Base-by-base conservation (phyloP, 495 filamentous ascomycete species). In the Symbiotaphrina buchneri region DNA sequence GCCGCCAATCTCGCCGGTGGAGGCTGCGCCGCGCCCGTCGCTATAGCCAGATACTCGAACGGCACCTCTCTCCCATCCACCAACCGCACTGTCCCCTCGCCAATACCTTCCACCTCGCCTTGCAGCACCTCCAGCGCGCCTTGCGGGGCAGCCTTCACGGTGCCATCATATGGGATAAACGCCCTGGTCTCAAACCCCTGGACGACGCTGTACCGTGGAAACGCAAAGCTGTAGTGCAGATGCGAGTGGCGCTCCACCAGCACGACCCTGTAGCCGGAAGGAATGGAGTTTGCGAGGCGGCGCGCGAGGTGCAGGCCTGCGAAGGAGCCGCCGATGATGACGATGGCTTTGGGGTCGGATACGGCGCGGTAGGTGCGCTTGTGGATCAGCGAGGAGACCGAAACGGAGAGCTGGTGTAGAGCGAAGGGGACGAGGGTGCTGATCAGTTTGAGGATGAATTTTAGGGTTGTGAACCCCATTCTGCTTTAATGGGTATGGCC, bases 241-340 rank as follows among this genome's bases (percentile, higher is more conserved):
- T 70, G 67, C 8, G 53, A 56, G 38, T 65, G 63, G 27, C 55
- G 59, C 42, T 74, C 68, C 13, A 71, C 45, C 1, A 70, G 46
- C 1, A 68, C 44, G 8, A 68, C 57, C 4, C 51, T 47, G 40
- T 59, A 68, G 0, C 53, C 45, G 1, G 56, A 52, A 1, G 63
- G 57, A 0, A 72, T 36, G 6, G 50, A 47, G 23, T 54, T 43
- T 5, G 54, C 50, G 6, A 70, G 56, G 19, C 49, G 48, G 18
- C 47, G 39, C 0, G 58, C 58, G 4, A 55, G 48, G 14, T 53
- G 46, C 37, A 55, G 52, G 1, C 65, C 63, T 4, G 63, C 55
- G 34, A 67, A 68, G 0, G 64, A 67, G 3, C 58, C 65, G 24
- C 65, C 64, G 5, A 70, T 46, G 3, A 69, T 48, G 21, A 70